Conservation (phyloP, 345 rosid genomes). For the Populus tremula region DNA sequence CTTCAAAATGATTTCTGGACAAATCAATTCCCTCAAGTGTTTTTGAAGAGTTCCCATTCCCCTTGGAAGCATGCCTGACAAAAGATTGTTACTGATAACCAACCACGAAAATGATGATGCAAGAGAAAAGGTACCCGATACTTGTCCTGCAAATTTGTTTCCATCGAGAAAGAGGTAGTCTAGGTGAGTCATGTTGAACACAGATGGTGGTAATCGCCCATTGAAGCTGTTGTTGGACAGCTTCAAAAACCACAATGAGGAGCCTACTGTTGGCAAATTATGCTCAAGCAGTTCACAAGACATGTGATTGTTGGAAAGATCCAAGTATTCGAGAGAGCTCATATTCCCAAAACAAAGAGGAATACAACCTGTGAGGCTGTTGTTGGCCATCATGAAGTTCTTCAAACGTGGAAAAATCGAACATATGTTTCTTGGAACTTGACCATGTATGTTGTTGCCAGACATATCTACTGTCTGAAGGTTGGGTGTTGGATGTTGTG, state of each 20-base stretch:
- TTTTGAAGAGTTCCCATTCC: background rate
- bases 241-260: background rate
- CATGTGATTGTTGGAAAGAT: slow-evolving; percentile 19
- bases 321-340: background rate
- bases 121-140: background rate
- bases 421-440: slow-evolving; percentile 7
- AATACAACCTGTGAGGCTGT: slow-evolving; percentile 16
- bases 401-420: background rate
- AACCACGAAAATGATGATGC: accelerated
- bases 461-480: background rate
- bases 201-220: background rate
- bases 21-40: background rate
- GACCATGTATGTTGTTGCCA: background rate
- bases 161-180: background rate
- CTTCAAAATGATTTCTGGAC: background rate
- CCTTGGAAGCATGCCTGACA: background rate
- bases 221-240: background rate
- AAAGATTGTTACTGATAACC: background rate
- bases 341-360: slow-evolving; percentile 18
- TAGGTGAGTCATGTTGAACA: background rate
- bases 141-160: background rate
- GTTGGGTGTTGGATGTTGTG: background rate
- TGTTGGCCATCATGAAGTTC: background rate
- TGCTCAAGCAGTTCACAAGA: background rate
- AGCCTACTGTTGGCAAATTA: background rate